phyloP scores from a whole-genome alignment of 306 rosid genomes.

The Quillaja saponaria region DNA sequence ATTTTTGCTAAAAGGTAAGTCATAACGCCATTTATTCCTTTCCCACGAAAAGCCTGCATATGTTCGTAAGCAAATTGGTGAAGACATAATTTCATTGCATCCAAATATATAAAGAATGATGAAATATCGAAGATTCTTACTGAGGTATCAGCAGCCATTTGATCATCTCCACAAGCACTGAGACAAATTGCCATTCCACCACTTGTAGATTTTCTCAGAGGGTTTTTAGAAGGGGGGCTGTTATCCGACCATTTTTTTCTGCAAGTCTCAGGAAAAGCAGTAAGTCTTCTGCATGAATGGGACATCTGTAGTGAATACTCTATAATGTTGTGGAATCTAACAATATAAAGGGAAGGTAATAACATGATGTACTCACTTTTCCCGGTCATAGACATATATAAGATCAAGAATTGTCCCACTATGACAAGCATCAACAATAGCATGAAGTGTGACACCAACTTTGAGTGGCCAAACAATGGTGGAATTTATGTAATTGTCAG shows the following conservation, averaged over 20 bases:
- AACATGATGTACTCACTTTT: conserved; percentile 36
- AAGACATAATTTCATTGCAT: conserved; percentile 9
- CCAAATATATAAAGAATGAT: neutral
- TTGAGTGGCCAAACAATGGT: conserved; percentile 73
- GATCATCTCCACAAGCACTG: conserved; percentile 73
- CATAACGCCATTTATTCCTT: conserved; percentile 68
- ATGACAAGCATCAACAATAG: conserved; percentile 82
- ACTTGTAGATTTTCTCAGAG: conserved; percentile 45
- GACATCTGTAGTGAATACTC: neutral
- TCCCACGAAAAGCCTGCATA: conserved; percentile 52
- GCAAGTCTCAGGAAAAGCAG: conserved; percentile 4
- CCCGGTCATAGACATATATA: conserved; percentile 36
- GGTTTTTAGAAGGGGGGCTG: conserved; percentile 53
- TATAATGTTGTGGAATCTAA: neutral
- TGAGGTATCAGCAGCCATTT: conserved; percentile 64
- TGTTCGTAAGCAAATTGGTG: conserved; percentile 12
- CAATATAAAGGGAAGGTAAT: neutral
- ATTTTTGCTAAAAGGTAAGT: conserved; percentile 52
- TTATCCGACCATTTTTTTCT: conserved; percentile 56
- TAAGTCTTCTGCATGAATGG: too few species aligned
- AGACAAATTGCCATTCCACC: conserved; percentile 72
- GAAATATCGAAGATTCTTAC: conserved; percentile 33
- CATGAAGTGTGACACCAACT: conserved; percentile 64
- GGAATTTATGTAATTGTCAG: conserved; percentile 61
- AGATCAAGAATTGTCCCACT: conserved; percentile 89